Evolutionary conservation across 192 early-diverging fungal species (phyloP).

Genomic region (Entomortierella lignicola): DNA sequence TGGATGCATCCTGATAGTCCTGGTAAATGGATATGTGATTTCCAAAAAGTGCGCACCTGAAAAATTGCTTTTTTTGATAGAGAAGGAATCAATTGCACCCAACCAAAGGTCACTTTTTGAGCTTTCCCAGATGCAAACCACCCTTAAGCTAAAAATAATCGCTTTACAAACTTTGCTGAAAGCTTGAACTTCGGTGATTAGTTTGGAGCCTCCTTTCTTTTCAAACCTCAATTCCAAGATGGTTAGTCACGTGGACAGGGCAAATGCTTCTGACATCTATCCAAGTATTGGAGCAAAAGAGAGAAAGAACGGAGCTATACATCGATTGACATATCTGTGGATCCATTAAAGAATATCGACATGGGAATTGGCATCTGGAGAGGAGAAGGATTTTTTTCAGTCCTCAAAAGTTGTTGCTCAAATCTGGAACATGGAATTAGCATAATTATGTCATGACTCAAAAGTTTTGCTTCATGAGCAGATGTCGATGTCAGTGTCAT

Average conservation of each 20-base stretch:
- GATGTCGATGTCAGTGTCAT: background rate
- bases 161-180: background rate
- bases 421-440: too few relatives aligned
- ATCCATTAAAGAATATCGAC: slow-evolving; percentile 5
- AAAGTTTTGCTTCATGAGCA: too few relatives aligned
- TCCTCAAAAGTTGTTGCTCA: background rate
- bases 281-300: background rate
- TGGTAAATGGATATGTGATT: background rate
- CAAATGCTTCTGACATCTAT: background rate
- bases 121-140: too few relatives aligned
- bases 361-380: background rate
- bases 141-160: slow-evolving; percentile 3
- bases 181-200: background rate
- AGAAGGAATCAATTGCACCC: slow-evolving; percentile 15
- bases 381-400: background rate
- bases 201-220: slow-evolving; percentile 12
- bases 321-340: slow-evolving; percentile 20
- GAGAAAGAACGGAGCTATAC: background rate
- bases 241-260: slow-evolving; percentile 13
- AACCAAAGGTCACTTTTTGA: background rate
- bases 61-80: slow-evolving; percentile 52
- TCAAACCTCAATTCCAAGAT: slow-evolving; percentile 23
- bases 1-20: slow-evolving; percentile 6
- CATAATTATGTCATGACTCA: too few relatives aligned
- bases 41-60: slow-evolving; percentile 42